Conservation (phyloP, 805 yeast genomes). For the Suhomyces faveliae region DNA sequence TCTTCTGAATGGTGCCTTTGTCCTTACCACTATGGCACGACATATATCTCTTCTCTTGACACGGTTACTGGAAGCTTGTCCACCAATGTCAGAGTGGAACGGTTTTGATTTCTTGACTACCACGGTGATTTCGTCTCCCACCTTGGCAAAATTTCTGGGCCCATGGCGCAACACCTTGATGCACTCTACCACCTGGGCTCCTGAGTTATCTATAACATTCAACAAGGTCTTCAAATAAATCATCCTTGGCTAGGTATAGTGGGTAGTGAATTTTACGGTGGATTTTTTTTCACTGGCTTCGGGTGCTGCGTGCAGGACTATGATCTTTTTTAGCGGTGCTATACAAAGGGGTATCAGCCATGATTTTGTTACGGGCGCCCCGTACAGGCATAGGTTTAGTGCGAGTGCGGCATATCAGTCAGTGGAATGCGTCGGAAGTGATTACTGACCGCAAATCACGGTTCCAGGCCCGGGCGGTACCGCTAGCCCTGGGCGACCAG, state of each 20-base stretch:
- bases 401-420: not conserved
- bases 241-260: conserved; percentile 45
- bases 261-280: not conserved
- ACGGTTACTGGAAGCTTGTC: conserved; percentile 70
- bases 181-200: conserved; percentile 93
- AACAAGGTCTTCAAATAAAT: conserved; percentile 83
- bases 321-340: not conserved
- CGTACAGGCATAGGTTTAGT: too few relatives aligned
- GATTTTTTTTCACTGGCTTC: conserved; percentile 4
- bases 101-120: conserved; percentile 92
- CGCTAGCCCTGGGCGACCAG: conserved; percentile 37
- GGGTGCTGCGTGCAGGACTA: conserved; percentile 1
- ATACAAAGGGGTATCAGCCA: not conserved
- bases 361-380: not conserved
- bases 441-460: conserved; percentile 55
- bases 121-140: conserved; percentile 91
- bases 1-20: conserved; percentile 74
- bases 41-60: conserved; percentile 95
- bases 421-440: conserved; percentile 33
- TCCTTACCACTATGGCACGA: conserved; percentile 93
- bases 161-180: conserved; percentile 90
- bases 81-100: conserved; percentile 64
- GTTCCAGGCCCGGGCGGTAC: conserved; percentile 62
- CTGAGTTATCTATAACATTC: conserved; percentile 92
- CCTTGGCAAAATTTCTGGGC: conserved; percentile 76